Evolutionary conservation across 495 filamentous ascomycete genomes (phyloP).

Genomic region (Daldinia bambusicola): DNA sequence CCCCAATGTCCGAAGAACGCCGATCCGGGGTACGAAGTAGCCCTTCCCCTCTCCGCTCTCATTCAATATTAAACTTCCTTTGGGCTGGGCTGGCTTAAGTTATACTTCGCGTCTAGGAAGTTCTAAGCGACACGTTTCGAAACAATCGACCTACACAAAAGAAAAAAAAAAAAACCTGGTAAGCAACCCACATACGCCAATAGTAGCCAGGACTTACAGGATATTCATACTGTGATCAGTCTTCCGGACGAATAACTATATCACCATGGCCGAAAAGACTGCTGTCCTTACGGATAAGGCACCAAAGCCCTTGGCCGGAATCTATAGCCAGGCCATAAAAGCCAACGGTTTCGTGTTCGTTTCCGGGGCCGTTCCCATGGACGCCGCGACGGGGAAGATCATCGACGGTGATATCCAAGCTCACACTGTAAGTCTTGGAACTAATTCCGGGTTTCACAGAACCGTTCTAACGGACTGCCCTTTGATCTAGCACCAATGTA

Average conservation of each 20-base stretch:
- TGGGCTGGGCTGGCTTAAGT: neutral
- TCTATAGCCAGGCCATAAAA: slow-evolving; percentile 76
- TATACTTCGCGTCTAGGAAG: neutral
- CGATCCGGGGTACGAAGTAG: neutral
- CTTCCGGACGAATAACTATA: slow-evolving; percentile 1
- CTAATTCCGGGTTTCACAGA: slow-evolving; percentile 15
- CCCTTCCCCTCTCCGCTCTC: neutral
- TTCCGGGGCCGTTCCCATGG: slow-evolving; percentile 78
- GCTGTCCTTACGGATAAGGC: slow-evolving; percentile 59
- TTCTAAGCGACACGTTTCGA: slow-evolving; percentile 2
- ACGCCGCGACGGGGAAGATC: slow-evolving; percentile 70
- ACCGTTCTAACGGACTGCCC: slow-evolving; percentile 51
- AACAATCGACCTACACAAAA: neutral
- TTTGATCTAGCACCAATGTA: slow-evolving; percentile 49
- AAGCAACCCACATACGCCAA: neutral
- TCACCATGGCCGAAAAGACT: slow-evolving; percentile 42
- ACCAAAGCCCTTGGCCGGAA: slow-evolving; percentile 56
- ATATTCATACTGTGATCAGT: neutral
- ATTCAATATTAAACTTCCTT: neutral
- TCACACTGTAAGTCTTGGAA: slow-evolving; percentile 43
- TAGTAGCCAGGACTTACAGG: neutral
- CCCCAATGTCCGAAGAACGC: neutral
- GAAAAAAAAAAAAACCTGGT: neutral
- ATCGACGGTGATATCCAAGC: slow-evolving; percentile 71
- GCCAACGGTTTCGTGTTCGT: slow-evolving; percentile 77